These are phyloP conservation scores for Alternaria rosae DNA, from an alignment of 2,329 filamentous ascomycete genomes.

Conservation along the genomic window DNA sequence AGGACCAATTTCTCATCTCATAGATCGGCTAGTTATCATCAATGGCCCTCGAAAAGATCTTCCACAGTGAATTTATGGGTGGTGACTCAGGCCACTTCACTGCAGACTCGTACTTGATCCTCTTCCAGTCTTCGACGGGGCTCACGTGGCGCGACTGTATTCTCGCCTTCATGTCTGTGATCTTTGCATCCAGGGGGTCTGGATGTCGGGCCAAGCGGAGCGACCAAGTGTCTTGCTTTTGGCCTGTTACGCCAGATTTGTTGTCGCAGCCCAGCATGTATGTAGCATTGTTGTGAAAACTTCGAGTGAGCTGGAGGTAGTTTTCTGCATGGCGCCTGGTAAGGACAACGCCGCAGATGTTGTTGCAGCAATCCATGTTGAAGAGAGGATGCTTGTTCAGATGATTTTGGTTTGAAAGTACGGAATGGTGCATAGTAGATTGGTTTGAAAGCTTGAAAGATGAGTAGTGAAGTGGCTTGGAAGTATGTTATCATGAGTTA, in stretches of 20 bases:
- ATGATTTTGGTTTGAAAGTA: not conserved
- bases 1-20: constrained; percentile 8
- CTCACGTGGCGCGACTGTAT: not conserved
- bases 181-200: not conserved
- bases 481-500: not conserved
- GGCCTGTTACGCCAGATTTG: not conserved
- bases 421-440: too few relatives aligned
- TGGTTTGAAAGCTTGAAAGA: too few relatives aligned
- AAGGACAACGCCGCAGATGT: not conserved
- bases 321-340: not conserved
- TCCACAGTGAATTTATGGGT: not conserved
- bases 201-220: not conserved
- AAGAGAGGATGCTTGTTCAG: not conserved
- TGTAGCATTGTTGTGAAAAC: not conserved
- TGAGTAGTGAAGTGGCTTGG: too few relatives aligned
- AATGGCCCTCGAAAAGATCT: not conserved
- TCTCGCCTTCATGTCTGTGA: not conserved
- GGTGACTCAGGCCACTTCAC: not conserved
- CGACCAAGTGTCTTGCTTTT: not conserved
- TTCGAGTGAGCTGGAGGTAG: not conserved
- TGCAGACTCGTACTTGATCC: not conserved
- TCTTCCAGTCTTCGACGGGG: constrained; percentile 1
- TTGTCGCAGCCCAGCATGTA: not conserved
- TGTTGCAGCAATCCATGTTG: constrained; percentile 4
- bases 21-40: not conserved